Evolutionary conservation across 306 rosid genomes (phyloP).

Genomic region (Oxytropis ochrocephala): DNA sequence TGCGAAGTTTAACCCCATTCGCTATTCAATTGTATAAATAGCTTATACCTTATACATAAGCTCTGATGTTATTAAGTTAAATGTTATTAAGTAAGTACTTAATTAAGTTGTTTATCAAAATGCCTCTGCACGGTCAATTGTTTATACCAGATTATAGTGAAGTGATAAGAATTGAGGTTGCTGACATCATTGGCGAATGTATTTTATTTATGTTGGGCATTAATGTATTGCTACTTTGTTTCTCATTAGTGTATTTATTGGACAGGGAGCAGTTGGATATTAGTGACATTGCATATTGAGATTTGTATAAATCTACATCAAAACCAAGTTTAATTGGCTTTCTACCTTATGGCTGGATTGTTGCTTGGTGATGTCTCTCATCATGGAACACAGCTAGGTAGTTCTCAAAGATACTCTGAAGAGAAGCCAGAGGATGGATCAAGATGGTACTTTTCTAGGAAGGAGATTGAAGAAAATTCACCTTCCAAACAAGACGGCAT

Average conservation of each 20-base stretch:
- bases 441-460: slow-evolving; percentile 82
- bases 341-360: slow-evolving; percentile 35
- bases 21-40: no score
- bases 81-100: neutral
- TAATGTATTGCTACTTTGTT: neutral
- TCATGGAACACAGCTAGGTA: slow-evolving; percentile 35
- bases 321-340: slow-evolving; percentile 18
- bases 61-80: no score
- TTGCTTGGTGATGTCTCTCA: slow-evolving; percentile 38
- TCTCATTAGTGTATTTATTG: slow-evolving; percentile 24
- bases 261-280: slow-evolving; percentile 21
- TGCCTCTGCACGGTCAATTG: neutral
- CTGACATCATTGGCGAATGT: neutral
- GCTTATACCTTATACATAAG: no score
- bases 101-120: neutral
- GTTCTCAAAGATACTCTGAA: slow-evolving; percentile 30
- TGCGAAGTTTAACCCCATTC: neutral
- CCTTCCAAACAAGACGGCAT: slow-evolving; percentile 84
- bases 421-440: slow-evolving; percentile 42
- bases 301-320: slow-evolving; percentile 7
- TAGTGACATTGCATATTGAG: neutral
- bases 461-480: slow-evolving; percentile 86
- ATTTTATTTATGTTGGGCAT: neutral
- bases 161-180: neutral
- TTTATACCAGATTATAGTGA: neutral